Conservation (phyloP, 2,329 filamentous ascomycete species). For the Ceratocystis papillata region DNA sequence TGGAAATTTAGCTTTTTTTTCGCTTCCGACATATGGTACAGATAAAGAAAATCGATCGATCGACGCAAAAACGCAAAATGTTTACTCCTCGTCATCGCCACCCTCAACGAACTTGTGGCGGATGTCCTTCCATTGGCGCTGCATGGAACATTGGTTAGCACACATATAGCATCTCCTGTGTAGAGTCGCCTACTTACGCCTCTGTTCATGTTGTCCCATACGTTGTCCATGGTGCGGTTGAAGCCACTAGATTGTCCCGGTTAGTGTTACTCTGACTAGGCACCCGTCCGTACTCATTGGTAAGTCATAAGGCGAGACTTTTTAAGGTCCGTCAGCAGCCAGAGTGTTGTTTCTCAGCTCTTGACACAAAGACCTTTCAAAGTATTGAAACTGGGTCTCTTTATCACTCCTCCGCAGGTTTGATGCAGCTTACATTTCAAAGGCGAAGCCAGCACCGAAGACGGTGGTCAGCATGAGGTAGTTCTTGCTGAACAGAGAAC, state of each 20-base stretch:
- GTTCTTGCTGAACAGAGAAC: constrained; percentile 77
- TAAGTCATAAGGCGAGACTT: too few species aligned
- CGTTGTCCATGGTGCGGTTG: constrained; percentile 66
- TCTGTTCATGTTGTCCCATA: constrained; percentile 87
- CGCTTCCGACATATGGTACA: constrained; percentile 20
- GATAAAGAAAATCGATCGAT: constrained; percentile 11
- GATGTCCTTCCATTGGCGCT: constrained; percentile 99
- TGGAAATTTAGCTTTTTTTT: constrained; percentile 22
- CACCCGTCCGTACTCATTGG: background rate
- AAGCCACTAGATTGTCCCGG: constrained; percentile 51
- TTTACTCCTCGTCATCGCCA: constrained; percentile 53
- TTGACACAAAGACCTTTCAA: background rate
- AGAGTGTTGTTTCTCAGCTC: background rate
- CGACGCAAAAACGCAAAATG: constrained; percentile 13
- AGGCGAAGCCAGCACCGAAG: constrained; percentile 77
- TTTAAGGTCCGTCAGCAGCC: too few species aligned
- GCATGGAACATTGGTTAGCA: constrained; percentile 17
- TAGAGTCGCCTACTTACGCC: constrained; percentile 55
- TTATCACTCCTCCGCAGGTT: too few species aligned
- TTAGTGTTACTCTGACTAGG: background rate
- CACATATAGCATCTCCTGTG: background rate
- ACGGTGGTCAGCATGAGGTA: constrained; percentile 75
- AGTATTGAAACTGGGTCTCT: background rate
- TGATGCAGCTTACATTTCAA: constrained; percentile 69
- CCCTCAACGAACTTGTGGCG: constrained; percentile 73